Conservation (phyloP, 1,284 basidiomycete species). For the Fomes fomentarius region DNA sequence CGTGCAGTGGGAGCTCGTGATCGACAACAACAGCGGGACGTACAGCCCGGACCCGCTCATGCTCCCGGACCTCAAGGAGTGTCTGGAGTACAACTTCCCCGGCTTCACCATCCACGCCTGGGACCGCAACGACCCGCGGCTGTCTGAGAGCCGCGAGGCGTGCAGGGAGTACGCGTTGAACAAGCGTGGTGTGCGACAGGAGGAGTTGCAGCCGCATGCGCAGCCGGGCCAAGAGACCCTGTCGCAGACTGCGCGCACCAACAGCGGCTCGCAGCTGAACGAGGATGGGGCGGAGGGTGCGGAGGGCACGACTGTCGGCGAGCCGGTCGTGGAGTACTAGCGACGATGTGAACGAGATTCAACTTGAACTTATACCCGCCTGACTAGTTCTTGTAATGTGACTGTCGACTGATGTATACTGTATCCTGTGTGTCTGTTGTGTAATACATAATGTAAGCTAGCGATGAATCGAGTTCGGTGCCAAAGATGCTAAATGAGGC, state of each 20-base stretch:
- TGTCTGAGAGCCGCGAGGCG: constrained; percentile 62
- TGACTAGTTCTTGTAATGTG: too few species aligned
- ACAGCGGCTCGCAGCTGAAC: background rate
- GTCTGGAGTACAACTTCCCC: constrained; percentile 72
- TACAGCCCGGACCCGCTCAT: constrained; percentile 66
- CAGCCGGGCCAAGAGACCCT: constrained; percentile 56
- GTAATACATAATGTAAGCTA: too few species aligned
- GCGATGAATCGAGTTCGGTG: too few species aligned
- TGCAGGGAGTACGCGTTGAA: constrained; percentile 66
- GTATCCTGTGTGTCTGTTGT: too few species aligned
- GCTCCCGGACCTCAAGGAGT: constrained; percentile 54
- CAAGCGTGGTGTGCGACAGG: constrained; percentile 54
- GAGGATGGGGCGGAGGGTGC: constrained; percentile 1
- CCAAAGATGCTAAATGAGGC: too few species aligned
- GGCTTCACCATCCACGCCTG: constrained; percentile 61
- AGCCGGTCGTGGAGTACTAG: constrained; percentile 1
- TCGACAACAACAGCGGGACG: constrained; percentile 80
- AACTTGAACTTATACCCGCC: too few species aligned
- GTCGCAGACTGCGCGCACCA: constrained; percentile 27
- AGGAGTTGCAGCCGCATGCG: constrained; percentile 66
- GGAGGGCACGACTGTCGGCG: constrained; percentile 8
- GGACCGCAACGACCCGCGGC: constrained; percentile 59
- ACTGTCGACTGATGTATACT: too few species aligned
- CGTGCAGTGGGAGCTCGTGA: constrained; percentile 71
- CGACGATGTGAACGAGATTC: too few species aligned